These are phyloP conservation scores for Trypanosoma rangeli DNA, from an alignment of 208 protist genomes.

Conservation along the genomic window DNA sequence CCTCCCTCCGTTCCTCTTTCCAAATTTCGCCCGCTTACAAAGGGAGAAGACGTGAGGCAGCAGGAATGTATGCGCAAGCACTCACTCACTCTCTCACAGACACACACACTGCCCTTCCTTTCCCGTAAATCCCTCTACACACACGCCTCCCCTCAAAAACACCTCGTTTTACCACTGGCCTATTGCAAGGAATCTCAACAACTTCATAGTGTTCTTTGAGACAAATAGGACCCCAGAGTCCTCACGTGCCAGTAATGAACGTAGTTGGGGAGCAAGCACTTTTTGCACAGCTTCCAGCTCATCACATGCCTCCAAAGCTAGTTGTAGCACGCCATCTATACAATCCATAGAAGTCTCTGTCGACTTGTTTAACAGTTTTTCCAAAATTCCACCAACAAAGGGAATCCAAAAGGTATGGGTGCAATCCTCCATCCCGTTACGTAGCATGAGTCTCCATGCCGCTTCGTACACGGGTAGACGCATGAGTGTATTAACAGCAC, in stretches of 20 bases:
- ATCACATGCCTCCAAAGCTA: conserved; percentile 64
- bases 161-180: not conserved
- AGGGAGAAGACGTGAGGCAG: not conserved
- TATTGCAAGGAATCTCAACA: conserved; percentile 26
- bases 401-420: conserved; percentile 60
- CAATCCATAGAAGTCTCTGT: conserved; percentile 3
- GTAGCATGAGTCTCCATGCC: conserved; percentile 39
- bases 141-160: not conserved
- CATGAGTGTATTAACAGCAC: conserved; percentile 53
- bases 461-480: conserved; percentile 48
- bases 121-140: not conserved
- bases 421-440: conserved; percentile 25
- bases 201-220: conserved; percentile 52
- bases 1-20: not conserved
- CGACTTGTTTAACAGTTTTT: conserved; percentile 20
- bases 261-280: conserved; percentile 42
- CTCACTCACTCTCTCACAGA: too few relatives aligned
- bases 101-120: not conserved
- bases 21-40: not conserved
- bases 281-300: conserved; percentile 41
- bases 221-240: conserved; percentile 18
- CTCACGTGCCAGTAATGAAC: conserved; percentile 18
- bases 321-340: conserved; percentile 33
- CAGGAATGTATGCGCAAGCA: not conserved
- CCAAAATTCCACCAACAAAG: conserved; percentile 43